Evolutionary conservation across 1,139 yeast species (phyloP).

Genomic region (Hansenula anomala): DNA sequence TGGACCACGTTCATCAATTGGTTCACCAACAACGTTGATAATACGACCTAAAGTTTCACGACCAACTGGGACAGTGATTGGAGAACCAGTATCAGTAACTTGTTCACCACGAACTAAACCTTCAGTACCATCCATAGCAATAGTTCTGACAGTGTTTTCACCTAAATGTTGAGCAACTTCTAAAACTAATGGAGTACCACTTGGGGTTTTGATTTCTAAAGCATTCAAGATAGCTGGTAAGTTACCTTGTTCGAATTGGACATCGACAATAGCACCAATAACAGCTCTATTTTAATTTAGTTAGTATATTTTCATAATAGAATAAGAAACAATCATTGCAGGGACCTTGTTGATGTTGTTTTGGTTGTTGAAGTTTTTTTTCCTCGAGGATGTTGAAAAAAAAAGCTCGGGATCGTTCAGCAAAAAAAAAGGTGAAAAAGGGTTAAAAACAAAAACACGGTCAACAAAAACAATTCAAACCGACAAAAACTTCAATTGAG

Average conservation of each 20-base stretch:
- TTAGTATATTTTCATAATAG: conserved; percentile 6
- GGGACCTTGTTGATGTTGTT: neutral
- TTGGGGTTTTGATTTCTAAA: conserved; percentile 71
- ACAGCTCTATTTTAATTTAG: conserved; percentile 61
- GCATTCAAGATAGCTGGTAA: conserved; percentile 98
- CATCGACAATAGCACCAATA: conserved; percentile 99
- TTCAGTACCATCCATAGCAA: conserved; percentile 99
- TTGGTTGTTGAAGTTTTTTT: neutral
- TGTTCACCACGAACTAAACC: conserved; percentile 98
- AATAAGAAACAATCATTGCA: too few species aligned
- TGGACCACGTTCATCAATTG: conserved; percentile 99
- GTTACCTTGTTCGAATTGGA: conserved; percentile 96
- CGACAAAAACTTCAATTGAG: too few species aligned
- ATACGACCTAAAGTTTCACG: conserved; percentile 99
- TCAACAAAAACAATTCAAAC: too few species aligned
- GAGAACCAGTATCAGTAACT: conserved; percentile 94
- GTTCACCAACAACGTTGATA: conserved; percentile 98
- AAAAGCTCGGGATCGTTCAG: neutral
- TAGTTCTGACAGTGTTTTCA: conserved; percentile 99
- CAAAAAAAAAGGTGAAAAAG: too few species aligned
- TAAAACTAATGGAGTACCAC: conserved; percentile 71
- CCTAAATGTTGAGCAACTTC: conserved; percentile 99
- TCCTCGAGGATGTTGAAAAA: neutral
- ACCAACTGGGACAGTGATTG: conserved; percentile 98
- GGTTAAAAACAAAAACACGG: too few species aligned